phyloP scores from a whole-genome alignment of 2,329 filamentous ascomycete genomes.

The Cordyceps farinosa region DNA sequence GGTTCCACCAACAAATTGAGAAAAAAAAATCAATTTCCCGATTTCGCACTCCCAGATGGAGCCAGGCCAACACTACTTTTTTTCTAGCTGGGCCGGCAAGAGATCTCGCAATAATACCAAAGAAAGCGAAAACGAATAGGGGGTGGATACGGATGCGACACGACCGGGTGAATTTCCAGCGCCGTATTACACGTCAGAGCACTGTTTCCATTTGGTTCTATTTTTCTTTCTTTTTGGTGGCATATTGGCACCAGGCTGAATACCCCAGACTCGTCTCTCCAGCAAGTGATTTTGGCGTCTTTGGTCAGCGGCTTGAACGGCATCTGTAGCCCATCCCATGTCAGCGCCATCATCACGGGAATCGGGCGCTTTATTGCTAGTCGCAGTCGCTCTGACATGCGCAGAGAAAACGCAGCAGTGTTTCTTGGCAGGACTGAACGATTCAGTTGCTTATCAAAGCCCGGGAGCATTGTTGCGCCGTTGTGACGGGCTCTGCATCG shows the following conservation, averaged over 20 bases:
- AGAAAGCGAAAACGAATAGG: constrained; percentile 15
- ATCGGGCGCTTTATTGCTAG: not conserved
- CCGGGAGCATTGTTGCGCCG: not conserved
- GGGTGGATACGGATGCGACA: constrained; percentile 19
- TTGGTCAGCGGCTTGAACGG: constrained; percentile 5
- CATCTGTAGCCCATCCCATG: not conserved
- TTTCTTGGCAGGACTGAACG: not conserved
- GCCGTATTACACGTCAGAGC: not conserved
- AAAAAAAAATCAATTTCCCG: constrained; percentile 12
- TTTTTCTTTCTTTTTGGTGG: not conserved
- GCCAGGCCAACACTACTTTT: not conserved
- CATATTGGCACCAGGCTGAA: not conserved
- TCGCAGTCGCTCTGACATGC: not conserved
- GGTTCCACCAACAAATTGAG: constrained; percentile 11
- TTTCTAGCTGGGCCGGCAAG: constrained; percentile 2
- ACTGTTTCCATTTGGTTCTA: constrained; percentile 3
- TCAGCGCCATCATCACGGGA: not conserved
- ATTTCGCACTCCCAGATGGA: not conserved
- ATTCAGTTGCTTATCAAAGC: not conserved
- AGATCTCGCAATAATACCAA: not conserved
- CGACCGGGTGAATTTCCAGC: not conserved
- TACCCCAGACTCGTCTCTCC: constrained; percentile 3
- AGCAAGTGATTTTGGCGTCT: not conserved
- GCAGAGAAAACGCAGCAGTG: not conserved
- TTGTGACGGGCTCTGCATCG: not conserved